Evolutionary conservation across 176 grass and related monocot species (phyloP), one percentile per base, ranked within the genome.

Genomic region (Puccinellia tenuiflora): DNA sequence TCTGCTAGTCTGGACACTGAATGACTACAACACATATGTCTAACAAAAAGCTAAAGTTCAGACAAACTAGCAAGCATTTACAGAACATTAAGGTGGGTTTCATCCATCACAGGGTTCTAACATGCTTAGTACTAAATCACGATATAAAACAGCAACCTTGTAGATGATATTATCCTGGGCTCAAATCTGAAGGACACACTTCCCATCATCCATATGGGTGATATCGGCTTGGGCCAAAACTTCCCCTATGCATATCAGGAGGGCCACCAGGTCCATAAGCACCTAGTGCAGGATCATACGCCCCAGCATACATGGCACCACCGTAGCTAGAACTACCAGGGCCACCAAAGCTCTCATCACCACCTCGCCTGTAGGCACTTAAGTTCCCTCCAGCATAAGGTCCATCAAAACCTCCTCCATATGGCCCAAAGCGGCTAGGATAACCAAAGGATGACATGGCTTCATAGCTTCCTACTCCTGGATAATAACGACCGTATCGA

Each of bases 191-290:
- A n/a, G n/a, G n/a, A n/a, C n/a, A 66, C 39, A 40, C 16, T 66
- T 78, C 63, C 68, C 86, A 87, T 84, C 87, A 84, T 88, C 81
- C 68, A 86, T 98, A 98, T 38, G 96, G 96, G 73, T 98, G 88
- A 79, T 92, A 90, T 74, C 96, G 89, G 38, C 92, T 91, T 64
- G 81, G 78, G 73, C 86, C 86, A 82, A 73, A 86, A 86, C 79
- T 69, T 28, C 89, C 86, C 67, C 86, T 84, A 83, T 59, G 89
- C 51, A 65, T 79, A 42, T 94, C 83, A 73, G 64, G 83, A 48
- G 81, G 31, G 81, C 85, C 67, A 66, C 82, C 46, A 70, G 85
- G 28, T 77, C 87, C 87, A 80, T 83, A 94, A 63, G 76, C 78
- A 85, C 75, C 90, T 87, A 92, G 76, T 38, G 86, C 71, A 79